Base-by-base conservation (phyloP, 2,329 filamentous ascomycete species). In the Cyphellophora attinorum region DNA sequence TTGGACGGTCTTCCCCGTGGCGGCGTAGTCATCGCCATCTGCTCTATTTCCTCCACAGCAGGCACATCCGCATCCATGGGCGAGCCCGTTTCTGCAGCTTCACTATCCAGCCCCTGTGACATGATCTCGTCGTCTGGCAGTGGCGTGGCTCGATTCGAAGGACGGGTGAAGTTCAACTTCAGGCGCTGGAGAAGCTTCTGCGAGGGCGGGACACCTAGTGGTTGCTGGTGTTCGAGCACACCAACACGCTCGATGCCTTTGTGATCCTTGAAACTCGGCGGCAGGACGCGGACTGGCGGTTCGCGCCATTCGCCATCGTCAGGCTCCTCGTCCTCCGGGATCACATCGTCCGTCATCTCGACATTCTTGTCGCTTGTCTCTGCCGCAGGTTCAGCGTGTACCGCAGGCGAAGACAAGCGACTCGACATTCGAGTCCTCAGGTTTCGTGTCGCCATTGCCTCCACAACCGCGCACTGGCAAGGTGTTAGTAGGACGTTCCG, bases 221-320 rank as follows among this genome's bases (percentile, higher is more conserved):
- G 79, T 34, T 78, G 79, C 86, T 93, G 93, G 50, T 79, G 79
- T 58, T 84, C 79, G 39, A 93, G 66, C 12, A 93, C 82, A 44
- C 83, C 83, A 56, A 77, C 75, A 31, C 80, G 70, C 50, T 80
- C 67, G 47, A 91, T 70, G 29, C 81, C 82, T 38, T 71, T 75
- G 54, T 73, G 67, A 47, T 93, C 85, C 64, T 84, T 76, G 54
- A 80, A 93, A 54, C 81, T 89, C 8, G 86, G 68, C 30, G 63
- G 63, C 30, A 68, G 65, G 31, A 57, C 53, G 38, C 69, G 65
- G 30, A 72, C 51, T 23, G 66, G 57, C 31, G 76, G 76, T 56
- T 81, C 76, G 27, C 65, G 56, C 75, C 72, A 76, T 39, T 68
- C 62, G 15, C 15, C 6, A 11, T 31, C 15, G 11, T 31, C 29